Conservation (phyloP, 2,329 filamentous ascomycete genomes). For the Arthrobotrys musiformis region DNA sequence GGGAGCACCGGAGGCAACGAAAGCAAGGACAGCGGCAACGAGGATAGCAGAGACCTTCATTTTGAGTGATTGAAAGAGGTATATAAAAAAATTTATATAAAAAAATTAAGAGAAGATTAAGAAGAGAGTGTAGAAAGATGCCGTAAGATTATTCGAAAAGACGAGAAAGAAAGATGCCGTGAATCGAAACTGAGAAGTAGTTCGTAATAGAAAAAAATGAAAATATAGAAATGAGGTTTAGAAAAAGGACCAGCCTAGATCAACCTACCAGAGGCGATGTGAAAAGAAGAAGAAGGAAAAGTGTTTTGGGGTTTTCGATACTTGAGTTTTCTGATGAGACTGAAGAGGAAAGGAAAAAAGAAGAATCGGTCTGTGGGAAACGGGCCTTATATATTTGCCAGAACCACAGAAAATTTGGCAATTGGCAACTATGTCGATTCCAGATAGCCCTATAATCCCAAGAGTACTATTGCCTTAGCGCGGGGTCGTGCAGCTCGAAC, state of each 20-base stretch:
- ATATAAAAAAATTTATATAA: slow-evolving; percentile 1
- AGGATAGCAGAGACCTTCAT: slow-evolving; percentile 46
- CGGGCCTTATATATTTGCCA: slow-evolving; percentile 30
- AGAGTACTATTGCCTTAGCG: slow-evolving; percentile 5
- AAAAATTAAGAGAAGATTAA: not conserved
- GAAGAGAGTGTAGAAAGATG: slow-evolving; percentile 17
- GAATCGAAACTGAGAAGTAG: slow-evolving; percentile 24
- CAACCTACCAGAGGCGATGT: slow-evolving; percentile 55
- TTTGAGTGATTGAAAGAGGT: slow-evolving; percentile 17
- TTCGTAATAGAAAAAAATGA: slow-evolving; percentile 16
- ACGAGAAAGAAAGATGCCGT: slow-evolving; percentile 5
- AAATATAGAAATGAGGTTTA: slow-evolving; percentile 23
- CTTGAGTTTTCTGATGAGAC: slow-evolving; percentile 28
- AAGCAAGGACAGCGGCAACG: slow-evolving; percentile 44
- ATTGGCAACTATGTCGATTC: slow-evolving; percentile 1
- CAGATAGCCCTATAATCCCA: not conserved
- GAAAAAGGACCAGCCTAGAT: slow-evolving; percentile 39
- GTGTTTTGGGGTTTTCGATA: slow-evolving; percentile 8
- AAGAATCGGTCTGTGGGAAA: not conserved
- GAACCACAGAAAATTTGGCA: not conserved
- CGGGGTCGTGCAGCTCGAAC: slow-evolving; percentile 7
- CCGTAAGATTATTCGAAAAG: slow-evolving; percentile 7
- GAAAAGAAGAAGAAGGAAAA: slow-evolving; percentile 19
- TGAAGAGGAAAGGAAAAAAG: slow-evolving; percentile 28
- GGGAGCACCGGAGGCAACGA: slow-evolving; percentile 37